A percentile compares a stretch with the other conserved stretches of the same genome.
phyloP scores from a whole-genome alignment of 2,329 filamentous ascomycete species.

The Trichothecium sympodiale region DNA sequence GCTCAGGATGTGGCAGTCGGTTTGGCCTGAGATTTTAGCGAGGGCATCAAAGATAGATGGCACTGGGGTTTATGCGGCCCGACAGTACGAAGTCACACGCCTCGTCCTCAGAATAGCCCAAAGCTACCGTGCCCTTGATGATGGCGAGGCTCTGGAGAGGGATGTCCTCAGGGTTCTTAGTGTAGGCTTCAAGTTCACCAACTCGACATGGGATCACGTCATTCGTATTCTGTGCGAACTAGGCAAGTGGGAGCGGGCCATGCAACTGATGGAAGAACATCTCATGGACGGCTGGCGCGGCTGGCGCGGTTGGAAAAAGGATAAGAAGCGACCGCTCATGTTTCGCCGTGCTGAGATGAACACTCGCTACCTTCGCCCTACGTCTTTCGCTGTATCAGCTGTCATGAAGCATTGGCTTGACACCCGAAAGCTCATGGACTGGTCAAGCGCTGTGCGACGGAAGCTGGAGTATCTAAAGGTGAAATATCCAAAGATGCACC shows the following conservation, averaged over 20 bases:
- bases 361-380: slow-evolving; percentile 20
- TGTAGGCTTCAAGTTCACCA: slow-evolving; percentile 64
- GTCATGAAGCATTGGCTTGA: slow-evolving; percentile 39
- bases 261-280: slow-evolving; percentile 60
- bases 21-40: slow-evolving; percentile 25
- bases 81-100: slow-evolving; percentile 42
- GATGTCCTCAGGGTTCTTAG: slow-evolving; percentile 44
- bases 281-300: slow-evolving; percentile 73
- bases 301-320: slow-evolving; percentile 38
- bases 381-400: slow-evolving; percentile 29
- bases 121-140: slow-evolving; percentile 25
- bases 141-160: slow-evolving; percentile 34
- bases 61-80: slow-evolving; percentile 27
- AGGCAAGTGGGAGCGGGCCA: slow-evolving; percentile 53
- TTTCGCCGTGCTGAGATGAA: slow-evolving; percentile 12
- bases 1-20: slow-evolving; percentile 6
- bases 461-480: slow-evolving; percentile 25
- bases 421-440: slow-evolving; percentile 34
- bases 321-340: slow-evolving; percentile 18
- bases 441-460: slow-evolving; percentile 33
- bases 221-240: slow-evolving; percentile 56
- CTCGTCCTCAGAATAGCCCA: slow-evolving; percentile 38
- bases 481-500: slow-evolving; percentile 27
- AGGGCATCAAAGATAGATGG: slow-evolving; percentile 6
- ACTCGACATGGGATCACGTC: slow-evolving; percentile 70